A percentile compares a stretch with the other conserved stretches of the same genome.
These are phyloP conservation scores for Helminthosporium solani DNA, from an alignment of 2,329 filamentous ascomycete genomes.

Conservation along the genomic window DNA sequence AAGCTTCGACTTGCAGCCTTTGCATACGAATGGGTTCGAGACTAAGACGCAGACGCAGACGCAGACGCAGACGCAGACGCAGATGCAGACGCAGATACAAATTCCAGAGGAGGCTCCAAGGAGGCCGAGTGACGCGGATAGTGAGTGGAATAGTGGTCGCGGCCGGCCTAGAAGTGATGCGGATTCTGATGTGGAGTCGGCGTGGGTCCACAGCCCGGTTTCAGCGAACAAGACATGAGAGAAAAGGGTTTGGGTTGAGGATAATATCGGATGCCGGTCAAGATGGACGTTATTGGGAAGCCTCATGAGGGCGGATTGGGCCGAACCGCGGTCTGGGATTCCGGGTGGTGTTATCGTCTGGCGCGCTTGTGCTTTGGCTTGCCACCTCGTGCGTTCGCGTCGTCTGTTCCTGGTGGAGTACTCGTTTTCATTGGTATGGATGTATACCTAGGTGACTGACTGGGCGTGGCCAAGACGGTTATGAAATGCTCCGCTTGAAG, in stretches of 20 bases:
- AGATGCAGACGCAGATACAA: background rate
- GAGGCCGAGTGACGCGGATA: conserved; percentile 6
- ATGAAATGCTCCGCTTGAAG: too few relatives aligned
- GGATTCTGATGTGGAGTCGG: background rate
- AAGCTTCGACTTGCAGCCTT: background rate
- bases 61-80: background rate
- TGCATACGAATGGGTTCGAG: conserved; percentile 1
- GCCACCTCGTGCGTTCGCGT: background rate
- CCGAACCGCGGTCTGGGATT: conserved; percentile 7
- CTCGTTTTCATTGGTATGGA: background rate
- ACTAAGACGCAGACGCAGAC: background rate
- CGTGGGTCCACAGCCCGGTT: background rate
- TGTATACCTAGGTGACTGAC: background rate
- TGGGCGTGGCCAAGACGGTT: background rate
- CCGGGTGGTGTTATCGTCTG: conserved; percentile 1
- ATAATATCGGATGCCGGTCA: background rate
- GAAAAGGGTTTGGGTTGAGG: background rate
- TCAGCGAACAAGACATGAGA: background rate
- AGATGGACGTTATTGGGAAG: background rate
- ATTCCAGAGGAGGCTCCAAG: conserved; percentile 4
- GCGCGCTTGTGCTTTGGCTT: background rate
- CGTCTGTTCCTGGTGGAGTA: background rate
- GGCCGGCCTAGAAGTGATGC: background rate
- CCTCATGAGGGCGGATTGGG: background rate
- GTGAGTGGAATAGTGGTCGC: conserved; percentile 5